These are phyloP conservation scores for Oidiodendron maius DNA, from an alignment of 495 filamentous ascomycete genomes.

Conservation along the genomic window DNA sequence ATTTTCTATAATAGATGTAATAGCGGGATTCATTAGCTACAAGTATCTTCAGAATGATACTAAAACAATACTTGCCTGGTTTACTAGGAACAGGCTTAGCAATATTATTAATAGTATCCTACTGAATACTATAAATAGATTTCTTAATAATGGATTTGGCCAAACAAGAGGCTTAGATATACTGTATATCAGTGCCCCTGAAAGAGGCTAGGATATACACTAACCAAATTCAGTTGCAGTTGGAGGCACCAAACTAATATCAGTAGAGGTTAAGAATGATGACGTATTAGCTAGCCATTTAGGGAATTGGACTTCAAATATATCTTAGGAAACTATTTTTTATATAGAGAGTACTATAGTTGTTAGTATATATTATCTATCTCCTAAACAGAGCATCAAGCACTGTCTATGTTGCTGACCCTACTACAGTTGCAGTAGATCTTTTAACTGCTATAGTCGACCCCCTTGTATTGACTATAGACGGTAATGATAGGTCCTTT, in stretches of 20 bases:
- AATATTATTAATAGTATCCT: not conserved
- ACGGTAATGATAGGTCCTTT: not conserved
- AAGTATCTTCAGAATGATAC: not conserved
- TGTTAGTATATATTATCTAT: not conserved
- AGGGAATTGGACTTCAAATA: not conserved
- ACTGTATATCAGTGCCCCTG: not conserved
- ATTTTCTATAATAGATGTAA: not conserved
- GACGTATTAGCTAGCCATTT: not conserved
- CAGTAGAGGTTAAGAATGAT: not conserved
- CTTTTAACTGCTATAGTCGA: not conserved
- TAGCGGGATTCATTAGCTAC: not conserved
- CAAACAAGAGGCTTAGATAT: not conserved
- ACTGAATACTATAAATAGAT: not conserved
- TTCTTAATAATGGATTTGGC: not conserved
- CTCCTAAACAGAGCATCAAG: not conserved
- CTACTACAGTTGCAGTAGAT: not conserved
- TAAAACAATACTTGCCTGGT: not conserved
- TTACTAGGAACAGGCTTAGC: not conserved
- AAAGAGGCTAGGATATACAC: not conserved
- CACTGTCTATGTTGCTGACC: not conserved
- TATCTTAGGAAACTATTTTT: not conserved
- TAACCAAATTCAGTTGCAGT: not conserved
- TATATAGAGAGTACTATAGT: not conserved
- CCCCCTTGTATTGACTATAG: not conserved
- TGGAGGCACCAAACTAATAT: not conserved